Evolutionary conservation across 2,329 filamentous ascomycete species (phyloP).

Genomic region (Fonsecaea erecta): DNA sequence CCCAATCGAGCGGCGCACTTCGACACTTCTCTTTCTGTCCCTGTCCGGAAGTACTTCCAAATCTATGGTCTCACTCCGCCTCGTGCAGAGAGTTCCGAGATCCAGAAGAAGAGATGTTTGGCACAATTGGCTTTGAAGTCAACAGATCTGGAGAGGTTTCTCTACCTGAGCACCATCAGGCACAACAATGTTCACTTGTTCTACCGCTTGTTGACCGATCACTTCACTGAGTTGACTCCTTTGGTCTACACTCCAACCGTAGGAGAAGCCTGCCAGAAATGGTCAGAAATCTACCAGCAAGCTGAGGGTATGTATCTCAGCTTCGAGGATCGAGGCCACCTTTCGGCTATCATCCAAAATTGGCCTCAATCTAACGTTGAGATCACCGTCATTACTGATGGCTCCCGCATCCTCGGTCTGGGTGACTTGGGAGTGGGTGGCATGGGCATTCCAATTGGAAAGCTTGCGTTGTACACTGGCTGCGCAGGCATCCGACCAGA

Average conservation of each 20-base stretch:
- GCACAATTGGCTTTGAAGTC: constrained; percentile 54
- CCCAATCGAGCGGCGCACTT: constrained; percentile 45
- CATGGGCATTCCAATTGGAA: constrained; percentile 97
- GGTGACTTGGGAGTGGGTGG: constrained; percentile 96
- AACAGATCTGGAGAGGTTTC: constrained; percentile 55
- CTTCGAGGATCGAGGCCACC: constrained; percentile 89
- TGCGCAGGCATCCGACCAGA: constrained; percentile 92
- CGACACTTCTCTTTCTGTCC: constrained; percentile 55
- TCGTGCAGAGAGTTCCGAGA: constrained; percentile 54
- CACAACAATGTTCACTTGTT: constrained; percentile 60
- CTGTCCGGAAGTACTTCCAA: constrained; percentile 57
- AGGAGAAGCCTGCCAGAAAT: constrained; percentile 93
- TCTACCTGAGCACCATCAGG: constrained; percentile 55
- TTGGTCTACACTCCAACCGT: constrained; percentile 62
- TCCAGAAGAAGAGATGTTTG: constrained; percentile 56
- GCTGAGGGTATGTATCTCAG: constrained; percentile 94
- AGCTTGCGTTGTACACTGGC: constrained; percentile 91
- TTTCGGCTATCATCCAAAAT: constrained; percentile 85
- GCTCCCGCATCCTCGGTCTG: constrained; percentile 86
- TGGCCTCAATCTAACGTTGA: constrained; percentile 90
- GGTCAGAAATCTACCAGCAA: constrained; percentile 93
- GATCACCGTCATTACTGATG: constrained; percentile 96
- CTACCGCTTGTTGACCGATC: constrained; percentile 55
- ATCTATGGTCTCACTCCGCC: constrained; percentile 58
- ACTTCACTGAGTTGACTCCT: constrained; percentile 55